These are phyloP conservation scores for Orbilia quercus DNA, from an alignment of 2,329 filamentous ascomycete species.

Conservation along the genomic window DNA sequence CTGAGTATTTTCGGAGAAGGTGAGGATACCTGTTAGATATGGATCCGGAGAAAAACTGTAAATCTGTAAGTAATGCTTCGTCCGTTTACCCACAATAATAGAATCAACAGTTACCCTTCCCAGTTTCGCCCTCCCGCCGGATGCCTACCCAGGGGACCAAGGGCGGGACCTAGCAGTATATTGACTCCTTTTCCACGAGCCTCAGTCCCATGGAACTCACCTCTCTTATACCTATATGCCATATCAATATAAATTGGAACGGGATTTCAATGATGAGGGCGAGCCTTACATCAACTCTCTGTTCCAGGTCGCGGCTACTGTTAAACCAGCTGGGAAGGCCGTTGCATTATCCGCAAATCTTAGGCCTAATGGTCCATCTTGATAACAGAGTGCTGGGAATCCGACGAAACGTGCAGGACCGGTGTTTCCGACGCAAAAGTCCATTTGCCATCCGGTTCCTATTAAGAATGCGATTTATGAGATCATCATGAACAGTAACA, in stretches of 20 bases:
- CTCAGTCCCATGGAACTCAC: constrained; percentile 66
- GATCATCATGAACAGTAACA: constrained; percentile 61
- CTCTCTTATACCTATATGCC: constrained; percentile 30
- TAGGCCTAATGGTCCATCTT: constrained; percentile 87
- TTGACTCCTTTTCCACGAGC: constrained; percentile 78
- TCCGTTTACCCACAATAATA: background rate
- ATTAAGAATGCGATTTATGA: constrained; percentile 19
- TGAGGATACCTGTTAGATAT: constrained; percentile 17
- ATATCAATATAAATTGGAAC: background rate
- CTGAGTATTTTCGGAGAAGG: background rate
- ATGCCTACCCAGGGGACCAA: constrained; percentile 26
- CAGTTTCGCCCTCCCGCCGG: constrained; percentile 36
- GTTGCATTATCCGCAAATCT: constrained; percentile 84
- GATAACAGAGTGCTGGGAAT: constrained; percentile 65
- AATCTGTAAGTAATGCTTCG: background rate
- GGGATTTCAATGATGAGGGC: background rate
- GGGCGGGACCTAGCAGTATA: constrained; percentile 76
- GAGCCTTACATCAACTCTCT: constrained; percentile 76
- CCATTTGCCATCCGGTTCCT: constrained; percentile 58
- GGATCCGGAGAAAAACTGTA: constrained; percentile 26
- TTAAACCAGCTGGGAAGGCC: constrained; percentile 87
- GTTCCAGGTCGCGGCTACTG: constrained; percentile 87
- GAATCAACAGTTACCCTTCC: constrained; percentile 12
- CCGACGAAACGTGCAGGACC: constrained; percentile 65
- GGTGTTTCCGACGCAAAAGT: constrained; percentile 71